Evolutionary conservation across 106 monocot species (phyloP).

Genomic region (Platanthera guangdongensis): DNA sequence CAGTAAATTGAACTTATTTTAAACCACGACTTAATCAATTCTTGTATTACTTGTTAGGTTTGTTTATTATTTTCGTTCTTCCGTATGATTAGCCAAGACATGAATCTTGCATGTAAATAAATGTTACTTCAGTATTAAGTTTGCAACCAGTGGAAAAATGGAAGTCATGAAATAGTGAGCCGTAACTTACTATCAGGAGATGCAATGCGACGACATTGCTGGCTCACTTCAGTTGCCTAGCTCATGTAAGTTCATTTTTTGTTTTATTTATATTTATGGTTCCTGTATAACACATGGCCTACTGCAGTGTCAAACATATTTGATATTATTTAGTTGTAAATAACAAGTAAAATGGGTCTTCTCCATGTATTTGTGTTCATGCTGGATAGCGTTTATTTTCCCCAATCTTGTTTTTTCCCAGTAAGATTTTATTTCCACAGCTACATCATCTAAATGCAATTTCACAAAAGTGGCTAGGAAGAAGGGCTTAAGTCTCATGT

Average conservation of each 20-base stretch:
- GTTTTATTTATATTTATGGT: background rate
- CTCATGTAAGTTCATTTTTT: background rate
- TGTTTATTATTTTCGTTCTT: background rate
- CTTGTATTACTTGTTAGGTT: background rate
- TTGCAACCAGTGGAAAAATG: background rate
- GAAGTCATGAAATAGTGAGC: background rate
- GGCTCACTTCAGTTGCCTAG: background rate
- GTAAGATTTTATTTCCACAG: background rate
- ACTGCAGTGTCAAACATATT: slow-evolving; percentile 1
- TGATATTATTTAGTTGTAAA: background rate
- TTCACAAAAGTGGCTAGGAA: background rate
- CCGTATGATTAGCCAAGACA: background rate
- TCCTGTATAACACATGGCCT: background rate
- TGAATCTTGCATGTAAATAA: background rate
- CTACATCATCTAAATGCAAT: background rate
- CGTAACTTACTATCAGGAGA: background rate
- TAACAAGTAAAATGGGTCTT: background rate
- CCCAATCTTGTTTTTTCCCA: background rate
- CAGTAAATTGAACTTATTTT: background rate
- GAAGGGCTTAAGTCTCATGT: background rate
- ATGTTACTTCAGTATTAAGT: background rate
- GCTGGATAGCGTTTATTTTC: background rate
- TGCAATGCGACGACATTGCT: background rate
- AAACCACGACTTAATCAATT: background rate
- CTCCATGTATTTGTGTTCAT: background rate